Base-by-base conservation (phyloP, 1,284 basidiomycete species). In the Leccinum fuscescens region DNA sequence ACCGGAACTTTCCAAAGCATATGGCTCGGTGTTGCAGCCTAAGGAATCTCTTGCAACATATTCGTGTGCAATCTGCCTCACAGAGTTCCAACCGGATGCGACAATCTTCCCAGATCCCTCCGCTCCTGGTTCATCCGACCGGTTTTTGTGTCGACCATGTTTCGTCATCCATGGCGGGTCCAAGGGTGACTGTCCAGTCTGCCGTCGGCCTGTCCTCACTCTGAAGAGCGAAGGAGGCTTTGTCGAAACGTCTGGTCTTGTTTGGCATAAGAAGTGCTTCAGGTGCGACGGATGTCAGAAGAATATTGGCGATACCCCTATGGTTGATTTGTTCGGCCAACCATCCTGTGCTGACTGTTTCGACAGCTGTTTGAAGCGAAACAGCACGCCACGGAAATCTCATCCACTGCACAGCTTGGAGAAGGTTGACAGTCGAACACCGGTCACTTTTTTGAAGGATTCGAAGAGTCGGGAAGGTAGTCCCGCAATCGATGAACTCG, bases 231-330 rank as follows among this genome's bases (percentile, higher is more conserved):
- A 93, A 72, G 90, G 90, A 2, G 85, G 83, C 4, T 92, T 88
- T 63, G 79, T 93, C 50, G 86, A 91, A 67, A 84, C 84, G 12
- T 80, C 82, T 6, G 84, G 83, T 50, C 80, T 80, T 49, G 82
- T 86, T 61, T 93, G 90, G 90, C 90, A 93, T 69, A 90, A 86
- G 72, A 81, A 77, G 46, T 93, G 90, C 72, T 93, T 92, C 75
- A 80, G 79, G 62, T 92, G 90, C 67, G 78, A 82, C 20, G 86
- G 84, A 3, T 93, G 90, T 69, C 81, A 78, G 69, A 88, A 83
- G 74, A 82, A 86, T 64, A 86, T 93, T 33, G 86, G 88, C 12
- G 81, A 88, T 64, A 77, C 77, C 4, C 91, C 91, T 0, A 86
- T 91, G 83, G 86, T 92, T 24, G 91, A 93, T 72, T 75, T 93